These are phyloP conservation scores for Acer saccharum DNA, from an alignment of 345 rosid genomes.

Conservation along the genomic window DNA sequence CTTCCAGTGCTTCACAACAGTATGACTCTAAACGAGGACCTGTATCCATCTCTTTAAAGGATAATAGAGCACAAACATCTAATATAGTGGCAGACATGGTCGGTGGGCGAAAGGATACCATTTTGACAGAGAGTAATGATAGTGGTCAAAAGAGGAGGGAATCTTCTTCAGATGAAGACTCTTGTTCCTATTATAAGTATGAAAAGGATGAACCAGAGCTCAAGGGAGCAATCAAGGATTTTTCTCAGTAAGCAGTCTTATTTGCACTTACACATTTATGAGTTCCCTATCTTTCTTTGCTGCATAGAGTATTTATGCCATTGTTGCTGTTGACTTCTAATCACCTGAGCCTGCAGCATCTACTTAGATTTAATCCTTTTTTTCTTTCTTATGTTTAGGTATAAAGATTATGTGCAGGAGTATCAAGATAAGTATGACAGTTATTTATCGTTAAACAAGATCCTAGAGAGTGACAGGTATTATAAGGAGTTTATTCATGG, in stretches of 20 bases:
- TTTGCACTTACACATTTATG: background rate
- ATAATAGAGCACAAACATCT: constrained; percentile 48
- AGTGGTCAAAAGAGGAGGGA: constrained; percentile 50
- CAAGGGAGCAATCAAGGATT: constrained; percentile 75
- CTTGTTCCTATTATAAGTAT: constrained; percentile 65
- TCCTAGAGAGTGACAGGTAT: constrained; percentile 80
- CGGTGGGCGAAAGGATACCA: constrained; percentile 52
- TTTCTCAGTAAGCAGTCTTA: constrained; percentile 65
- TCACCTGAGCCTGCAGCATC: constrained; percentile 6
- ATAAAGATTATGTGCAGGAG: constrained; percentile 76
- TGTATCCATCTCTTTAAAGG: constrained; percentile 46
- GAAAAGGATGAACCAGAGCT: constrained; percentile 81
- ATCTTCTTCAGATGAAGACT: constrained; percentile 64
- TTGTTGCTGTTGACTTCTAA: constrained; percentile 5
- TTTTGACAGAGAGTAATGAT: constrained; percentile 40
- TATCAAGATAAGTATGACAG: constrained; percentile 72
- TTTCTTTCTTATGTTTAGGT: constrained; percentile 49
- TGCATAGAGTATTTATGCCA: background rate
- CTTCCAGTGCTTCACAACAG: constrained; percentile 36
- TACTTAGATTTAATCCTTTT: constrained; percentile 1
- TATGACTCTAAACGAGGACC: constrained; percentile 58
- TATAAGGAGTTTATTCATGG: constrained; percentile 6
- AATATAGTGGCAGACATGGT: constrained; percentile 30
- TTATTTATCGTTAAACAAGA: constrained; percentile 74
- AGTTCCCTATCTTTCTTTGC: background rate